Percentiles rank a stretch among this genome's conserved stretches.
Evolutionary conservation across 176 grass and related monocot species (phyloP).

Genomic region (Melocanna baccifera): DNA sequence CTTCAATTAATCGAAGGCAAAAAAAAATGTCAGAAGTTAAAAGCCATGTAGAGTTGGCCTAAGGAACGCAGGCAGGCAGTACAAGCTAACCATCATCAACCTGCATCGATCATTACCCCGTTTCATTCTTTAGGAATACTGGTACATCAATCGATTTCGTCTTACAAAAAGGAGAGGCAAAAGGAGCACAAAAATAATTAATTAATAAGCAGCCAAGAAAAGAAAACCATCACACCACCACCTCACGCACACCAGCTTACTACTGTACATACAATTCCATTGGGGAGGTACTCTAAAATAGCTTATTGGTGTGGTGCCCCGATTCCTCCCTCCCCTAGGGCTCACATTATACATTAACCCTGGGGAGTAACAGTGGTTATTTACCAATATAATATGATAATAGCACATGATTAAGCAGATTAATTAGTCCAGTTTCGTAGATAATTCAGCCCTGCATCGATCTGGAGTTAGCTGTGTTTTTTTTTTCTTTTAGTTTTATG

Average conservation of each 20-base stretch:
- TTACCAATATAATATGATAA: conserved; percentile 6
- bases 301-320: conserved; percentile 12
- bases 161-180: background rate
- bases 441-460: background rate
- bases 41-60: too few species aligned
- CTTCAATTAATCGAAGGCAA: too few species aligned
- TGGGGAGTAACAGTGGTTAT: conserved; percentile 20
- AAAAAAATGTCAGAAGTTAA: too few species aligned
- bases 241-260: background rate
- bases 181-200: background rate
- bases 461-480: conserved; percentile 34
- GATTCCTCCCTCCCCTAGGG: background rate
- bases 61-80: background rate
- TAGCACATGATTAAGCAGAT: conserved; percentile 34
- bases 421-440: conserved; percentile 6
- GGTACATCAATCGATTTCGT: conserved; percentile 14
- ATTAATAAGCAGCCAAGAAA: background rate
- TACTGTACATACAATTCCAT: conserved; percentile 23
- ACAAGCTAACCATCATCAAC: background rate
- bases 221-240: background rate
- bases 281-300: background rate
- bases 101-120: conserved; percentile 1
- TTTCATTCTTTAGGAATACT: background rate
- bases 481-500: background rate
- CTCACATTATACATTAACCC: conserved; percentile 29